Evolutionary conservation across 148 eudicot species (phyloP).

Genomic region (Selenicereus undatus): DNA sequence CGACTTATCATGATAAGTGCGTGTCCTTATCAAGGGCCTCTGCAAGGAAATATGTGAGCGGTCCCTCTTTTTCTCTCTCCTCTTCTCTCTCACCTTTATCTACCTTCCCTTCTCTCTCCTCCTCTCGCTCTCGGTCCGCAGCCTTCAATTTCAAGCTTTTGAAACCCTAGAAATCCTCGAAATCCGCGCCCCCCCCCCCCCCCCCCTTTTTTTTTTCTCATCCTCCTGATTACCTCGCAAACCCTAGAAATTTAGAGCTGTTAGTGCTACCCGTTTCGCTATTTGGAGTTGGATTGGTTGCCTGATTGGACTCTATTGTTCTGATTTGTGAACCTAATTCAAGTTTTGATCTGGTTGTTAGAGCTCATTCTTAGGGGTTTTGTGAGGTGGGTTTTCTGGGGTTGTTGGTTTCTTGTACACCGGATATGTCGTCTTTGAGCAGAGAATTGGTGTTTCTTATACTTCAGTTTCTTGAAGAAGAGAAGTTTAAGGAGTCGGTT

Average conservation of each 20-base stretch:
- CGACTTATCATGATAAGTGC: conserved; percentile 49
- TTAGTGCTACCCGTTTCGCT: neutral
- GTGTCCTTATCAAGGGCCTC: conserved; percentile 24
- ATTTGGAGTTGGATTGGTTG: neutral
- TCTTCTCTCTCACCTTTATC: conserved; percentile 12
- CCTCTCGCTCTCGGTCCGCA: conserved; percentile 5
- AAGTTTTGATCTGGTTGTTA: conserved; percentile 10
- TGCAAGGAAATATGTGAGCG: conserved; percentile 15
- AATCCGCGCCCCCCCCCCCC: conserved; percentile 9
- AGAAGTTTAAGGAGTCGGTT: conserved; percentile 81
- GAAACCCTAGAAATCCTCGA: conserved; percentile 54
- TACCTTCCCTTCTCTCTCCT: conserved; percentile 14
- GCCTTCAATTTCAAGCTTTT: conserved; percentile 29
- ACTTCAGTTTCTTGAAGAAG: conserved; percentile 86
- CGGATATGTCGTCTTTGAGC: conserved; percentile 73
- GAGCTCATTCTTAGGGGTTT: neutral
- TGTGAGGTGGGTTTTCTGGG: neutral
- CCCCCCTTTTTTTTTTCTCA: no score
- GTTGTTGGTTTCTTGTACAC: neutral
- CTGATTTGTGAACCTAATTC: conserved; percentile 7
- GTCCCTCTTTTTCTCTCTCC: neutral
- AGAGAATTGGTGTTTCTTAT: conserved; percentile 80
- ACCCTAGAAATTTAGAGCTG: conserved; percentile 16
- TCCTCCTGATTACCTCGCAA: conserved; percentile 2
- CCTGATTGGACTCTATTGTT: neutral